These are phyloP conservation scores for Nothopassalora personata DNA, from an alignment of 2,329 filamentous ascomycete species.

Conservation along the genomic window DNA sequence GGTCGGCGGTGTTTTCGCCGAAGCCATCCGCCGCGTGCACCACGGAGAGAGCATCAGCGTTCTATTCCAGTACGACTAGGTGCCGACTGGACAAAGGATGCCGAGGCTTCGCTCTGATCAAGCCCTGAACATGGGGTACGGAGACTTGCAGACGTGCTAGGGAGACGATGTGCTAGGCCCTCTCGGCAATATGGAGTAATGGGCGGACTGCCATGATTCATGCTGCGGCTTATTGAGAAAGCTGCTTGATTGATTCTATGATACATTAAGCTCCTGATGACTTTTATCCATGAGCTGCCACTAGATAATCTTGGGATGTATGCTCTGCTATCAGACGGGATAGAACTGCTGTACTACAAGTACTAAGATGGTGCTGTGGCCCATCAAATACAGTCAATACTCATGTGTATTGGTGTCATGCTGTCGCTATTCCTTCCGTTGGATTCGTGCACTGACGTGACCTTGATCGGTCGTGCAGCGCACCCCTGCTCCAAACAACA, in stretches of 20 bases:
- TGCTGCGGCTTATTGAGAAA: neutral
- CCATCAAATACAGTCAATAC: neutral
- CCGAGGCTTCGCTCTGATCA: neutral
- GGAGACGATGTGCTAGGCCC: neutral
- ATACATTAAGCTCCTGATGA: neutral
- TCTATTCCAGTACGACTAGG: conserved; percentile 76
- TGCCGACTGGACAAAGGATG: conserved; percentile 6
- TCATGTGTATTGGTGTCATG: neutral
- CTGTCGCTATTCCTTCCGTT: too few relatives aligned
- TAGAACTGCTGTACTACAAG: neutral
- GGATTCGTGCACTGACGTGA: too few relatives aligned
- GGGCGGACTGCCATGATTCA: neutral
- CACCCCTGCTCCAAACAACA: too few relatives aligned
- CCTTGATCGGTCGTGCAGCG: too few relatives aligned
- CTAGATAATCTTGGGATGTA: neutral
- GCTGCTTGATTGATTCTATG: neutral
- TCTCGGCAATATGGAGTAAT: neutral
- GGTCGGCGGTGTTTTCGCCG: conserved; percentile 81
- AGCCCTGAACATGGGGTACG: neutral
- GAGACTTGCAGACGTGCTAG: neutral
- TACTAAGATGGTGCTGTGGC: neutral
- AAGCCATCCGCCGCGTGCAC: conserved; percentile 91
- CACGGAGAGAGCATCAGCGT: conserved; percentile 97
- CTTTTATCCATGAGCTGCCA: neutral
- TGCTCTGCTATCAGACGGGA: neutral